A percentile compares a stretch with the other conserved stretches of the same genome.
phyloP scores from a whole-genome alignment of 768 basidiomycete genomes.

The Hemileccinum rubropunctum region DNA sequence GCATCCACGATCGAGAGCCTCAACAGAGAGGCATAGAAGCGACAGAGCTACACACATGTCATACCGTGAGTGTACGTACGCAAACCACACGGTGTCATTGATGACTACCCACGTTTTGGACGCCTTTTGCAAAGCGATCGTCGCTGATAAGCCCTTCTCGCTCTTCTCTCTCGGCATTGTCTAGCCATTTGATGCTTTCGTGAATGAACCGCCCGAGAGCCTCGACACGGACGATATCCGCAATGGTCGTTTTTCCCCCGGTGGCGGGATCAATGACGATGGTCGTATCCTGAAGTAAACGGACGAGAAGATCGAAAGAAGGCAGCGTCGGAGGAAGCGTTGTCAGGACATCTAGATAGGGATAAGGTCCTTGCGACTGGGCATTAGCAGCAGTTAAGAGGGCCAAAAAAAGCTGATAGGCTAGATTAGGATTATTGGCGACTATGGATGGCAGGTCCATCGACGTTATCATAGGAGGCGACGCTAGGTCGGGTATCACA shows the following conservation, averaged over 20 bases:
- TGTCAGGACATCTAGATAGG: conserved; percentile 62
- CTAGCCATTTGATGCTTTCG: conserved; percentile 67
- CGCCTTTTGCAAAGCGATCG: conserved; percentile 69
- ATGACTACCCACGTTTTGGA: conserved; percentile 56
- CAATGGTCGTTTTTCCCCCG: conserved; percentile 54
- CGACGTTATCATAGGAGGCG: conserved; percentile 57
- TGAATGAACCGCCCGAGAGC: conserved; percentile 71
- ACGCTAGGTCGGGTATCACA: conserved; percentile 40
- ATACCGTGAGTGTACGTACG: not conserved
- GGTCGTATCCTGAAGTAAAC: conserved; percentile 62
- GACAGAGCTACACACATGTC: conserved; percentile 52
- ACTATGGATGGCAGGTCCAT: conserved; percentile 66
- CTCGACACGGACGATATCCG: conserved; percentile 61
- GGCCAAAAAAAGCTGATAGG: conserved; percentile 62
- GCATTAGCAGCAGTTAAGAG: conserved; percentile 44
- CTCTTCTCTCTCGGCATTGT: conserved; percentile 67
- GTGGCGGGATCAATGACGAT: conserved; percentile 39
- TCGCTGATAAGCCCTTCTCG: conserved; percentile 66
- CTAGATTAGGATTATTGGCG: conserved; percentile 65
- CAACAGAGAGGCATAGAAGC: conserved; percentile 72
- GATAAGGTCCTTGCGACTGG: conserved; percentile 33
- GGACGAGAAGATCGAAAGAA: conserved; percentile 71
- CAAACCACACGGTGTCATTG: not conserved
- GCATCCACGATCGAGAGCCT: conserved; percentile 64
- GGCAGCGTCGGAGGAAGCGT: conserved; percentile 69